These are phyloP conservation scores for Batkoa obscura DNA, from an alignment of 371 early-diverging fungal species.

Conservation along the genomic window DNA sequence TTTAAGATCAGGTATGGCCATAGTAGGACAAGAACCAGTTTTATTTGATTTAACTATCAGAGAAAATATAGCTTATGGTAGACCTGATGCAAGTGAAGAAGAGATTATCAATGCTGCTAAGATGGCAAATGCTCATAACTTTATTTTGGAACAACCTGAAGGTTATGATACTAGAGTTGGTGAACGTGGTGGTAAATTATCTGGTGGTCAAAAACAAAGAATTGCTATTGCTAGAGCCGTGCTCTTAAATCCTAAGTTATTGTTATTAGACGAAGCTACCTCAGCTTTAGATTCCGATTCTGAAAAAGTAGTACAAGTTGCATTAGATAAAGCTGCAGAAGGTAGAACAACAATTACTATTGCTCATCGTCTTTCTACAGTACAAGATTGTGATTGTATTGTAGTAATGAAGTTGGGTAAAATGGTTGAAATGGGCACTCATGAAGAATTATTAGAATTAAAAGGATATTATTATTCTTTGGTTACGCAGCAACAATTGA, in stretches of 20 bases:
- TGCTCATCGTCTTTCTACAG: constrained; percentile 52
- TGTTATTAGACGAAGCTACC: constrained; percentile 94
- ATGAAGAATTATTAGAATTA: constrained; percentile 34
- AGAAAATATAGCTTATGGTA: constrained; percentile 62
- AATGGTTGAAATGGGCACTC: constrained; percentile 66
- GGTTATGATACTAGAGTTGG: constrained; percentile 68
- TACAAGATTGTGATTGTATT: constrained; percentile 56
- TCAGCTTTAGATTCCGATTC: constrained; percentile 78
- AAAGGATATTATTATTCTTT: constrained; percentile 20
- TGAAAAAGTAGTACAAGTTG: constrained; percentile 78
- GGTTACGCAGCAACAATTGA: constrained; percentile 18
- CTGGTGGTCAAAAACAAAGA: constrained; percentile 56
- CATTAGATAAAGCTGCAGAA: constrained; percentile 49
- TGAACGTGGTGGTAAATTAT: constrained; percentile 43
- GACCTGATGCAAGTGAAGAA: constrained; percentile 19
- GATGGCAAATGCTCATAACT: constrained; percentile 58
- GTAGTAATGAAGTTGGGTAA: constrained; percentile 51
- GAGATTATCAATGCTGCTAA: constrained; percentile 36
- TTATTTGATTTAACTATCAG: constrained; percentile 67
- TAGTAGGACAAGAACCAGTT: constrained; percentile 81
- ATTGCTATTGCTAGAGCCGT: constrained; percentile 46
- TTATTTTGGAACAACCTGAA: constrained; percentile 36
- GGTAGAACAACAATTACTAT: constrained; percentile 48
- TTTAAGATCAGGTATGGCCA: constrained; percentile 47
- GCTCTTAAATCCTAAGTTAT: constrained; percentile 62